Evolutionary conservation across 2,329 filamentous ascomycete genomes (phyloP).

Genomic region (Sordariomycetes sp.): DNA sequence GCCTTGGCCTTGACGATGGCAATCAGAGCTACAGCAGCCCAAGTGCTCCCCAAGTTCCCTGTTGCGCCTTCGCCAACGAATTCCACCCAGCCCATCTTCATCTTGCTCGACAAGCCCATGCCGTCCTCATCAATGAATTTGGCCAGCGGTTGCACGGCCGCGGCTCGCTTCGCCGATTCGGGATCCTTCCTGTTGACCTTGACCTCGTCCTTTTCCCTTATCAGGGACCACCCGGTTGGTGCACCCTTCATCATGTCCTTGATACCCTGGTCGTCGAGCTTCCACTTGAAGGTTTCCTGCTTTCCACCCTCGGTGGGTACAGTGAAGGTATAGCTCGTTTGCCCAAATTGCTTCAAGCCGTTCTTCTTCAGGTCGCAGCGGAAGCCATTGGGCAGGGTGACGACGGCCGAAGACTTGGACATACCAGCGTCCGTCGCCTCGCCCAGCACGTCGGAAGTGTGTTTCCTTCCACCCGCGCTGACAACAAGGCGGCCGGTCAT

Average conservation of each 20-base stretch:
- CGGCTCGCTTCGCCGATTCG: background rate
- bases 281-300: constrained; percentile 1
- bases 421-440: background rate
- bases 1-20: background rate
- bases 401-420: background rate
- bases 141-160: background rate
- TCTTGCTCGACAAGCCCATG: background rate
- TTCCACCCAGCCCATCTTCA: background rate
- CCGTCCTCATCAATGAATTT: background rate
- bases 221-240: background rate
- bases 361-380: background rate
- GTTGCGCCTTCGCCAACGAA: background rate
- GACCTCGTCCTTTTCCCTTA: background rate
- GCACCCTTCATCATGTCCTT: background rate
- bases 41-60: background rate
- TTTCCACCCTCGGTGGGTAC: background rate
- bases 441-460: background rate
- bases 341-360: background rate
- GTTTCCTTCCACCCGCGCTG: background rate
- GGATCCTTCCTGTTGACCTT: background rate
- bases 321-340: background rate
- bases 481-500: background rate
- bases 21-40: background rate
- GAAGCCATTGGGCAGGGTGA: background rate
- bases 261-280: background rate